phyloP scores from a whole-genome alignment of 1,284 basidiomycete genomes.

The Xanthoconium separans region DNA sequence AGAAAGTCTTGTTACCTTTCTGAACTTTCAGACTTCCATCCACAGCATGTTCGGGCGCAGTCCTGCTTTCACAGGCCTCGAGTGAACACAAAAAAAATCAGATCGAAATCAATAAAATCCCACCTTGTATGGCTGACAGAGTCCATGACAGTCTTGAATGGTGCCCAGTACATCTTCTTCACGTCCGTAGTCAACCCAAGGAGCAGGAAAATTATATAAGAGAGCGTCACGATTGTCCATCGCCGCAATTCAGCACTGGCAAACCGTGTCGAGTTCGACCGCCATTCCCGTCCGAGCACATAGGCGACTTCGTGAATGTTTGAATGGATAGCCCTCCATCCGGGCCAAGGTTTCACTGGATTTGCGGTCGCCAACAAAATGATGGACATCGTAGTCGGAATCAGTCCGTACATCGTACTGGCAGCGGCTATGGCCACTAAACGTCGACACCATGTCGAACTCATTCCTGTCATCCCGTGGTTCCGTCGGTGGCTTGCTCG shows the following conservation, averaged over 20 bases:
- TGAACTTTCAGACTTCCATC: neutral
- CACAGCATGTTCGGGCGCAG: neutral
- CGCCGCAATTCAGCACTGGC: slow-evolving; percentile 19
- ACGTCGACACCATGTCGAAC: slow-evolving; percentile 12
- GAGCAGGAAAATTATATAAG: slow-evolving; percentile 24
- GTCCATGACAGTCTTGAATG: slow-evolving; percentile 5
- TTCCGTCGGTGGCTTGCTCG: slow-evolving; percentile 5
- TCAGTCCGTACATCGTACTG: slow-evolving; percentile 14
- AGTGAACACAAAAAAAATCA: neutral
- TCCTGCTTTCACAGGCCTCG: neutral
- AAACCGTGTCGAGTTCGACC: neutral
- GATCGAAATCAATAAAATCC: neutral
- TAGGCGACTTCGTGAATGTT: slow-evolving; percentile 8
- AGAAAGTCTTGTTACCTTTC: neutral
- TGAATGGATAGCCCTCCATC: slow-evolving; percentile 22
- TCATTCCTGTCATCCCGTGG: neutral
- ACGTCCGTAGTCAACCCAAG: slow-evolving; percentile 25
- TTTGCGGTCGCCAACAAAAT: slow-evolving; percentile 7
- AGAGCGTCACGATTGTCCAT: slow-evolving; percentile 16
- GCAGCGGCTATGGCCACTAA: slow-evolving; percentile 14
- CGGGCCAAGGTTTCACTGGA: slow-evolving; percentile 24
- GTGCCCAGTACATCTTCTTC: slow-evolving; percentile 16
- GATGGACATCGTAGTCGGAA: slow-evolving; percentile 17
- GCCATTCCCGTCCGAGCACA: slow-evolving; percentile 14
- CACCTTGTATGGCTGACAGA: slow-evolving; percentile 4